Conservation (phyloP, 2,329 filamentous ascomycete genomes). For the Cladophialophora chaetospira region DNA sequence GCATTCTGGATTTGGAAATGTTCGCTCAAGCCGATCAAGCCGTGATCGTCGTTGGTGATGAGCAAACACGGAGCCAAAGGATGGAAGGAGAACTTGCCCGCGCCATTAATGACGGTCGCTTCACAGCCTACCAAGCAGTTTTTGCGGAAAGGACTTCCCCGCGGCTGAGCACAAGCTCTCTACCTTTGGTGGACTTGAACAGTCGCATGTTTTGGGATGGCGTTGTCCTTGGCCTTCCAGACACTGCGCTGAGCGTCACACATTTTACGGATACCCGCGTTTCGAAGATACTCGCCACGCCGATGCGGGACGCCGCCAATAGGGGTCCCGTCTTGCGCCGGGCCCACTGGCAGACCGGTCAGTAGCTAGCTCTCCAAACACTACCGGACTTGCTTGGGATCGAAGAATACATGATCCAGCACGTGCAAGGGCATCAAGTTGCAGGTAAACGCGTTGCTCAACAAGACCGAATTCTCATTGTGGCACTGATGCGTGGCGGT, state of each 20-base stretch:
- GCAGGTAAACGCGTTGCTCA: conserved; percentile 50
- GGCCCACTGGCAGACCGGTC: not conserved
- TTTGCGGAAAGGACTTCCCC: not conserved
- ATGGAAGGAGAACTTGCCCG: not conserved
- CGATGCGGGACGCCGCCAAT: not conserved
- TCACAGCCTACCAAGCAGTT: not conserved
- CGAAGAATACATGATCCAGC: conserved; percentile 51
- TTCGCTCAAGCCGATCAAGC: not conserved
- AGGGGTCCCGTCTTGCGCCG: not conserved
- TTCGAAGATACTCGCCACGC: not conserved
- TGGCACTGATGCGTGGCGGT: conserved; percentile 65
- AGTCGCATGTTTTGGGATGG: not conserved
- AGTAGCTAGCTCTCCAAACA: not conserved
- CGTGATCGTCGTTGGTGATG: not conserved
- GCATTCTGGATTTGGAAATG: not conserved
- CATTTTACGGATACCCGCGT: not conserved
- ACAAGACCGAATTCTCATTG: conserved; percentile 56
- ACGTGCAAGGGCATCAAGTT: conserved; percentile 54
- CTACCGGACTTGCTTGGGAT: conserved; percentile 48
- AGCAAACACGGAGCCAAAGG: not conserved
- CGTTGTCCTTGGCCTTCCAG: not conserved
- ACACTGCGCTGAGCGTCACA: not conserved
- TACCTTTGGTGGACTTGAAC: not conserved
- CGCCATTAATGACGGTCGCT: not conserved
- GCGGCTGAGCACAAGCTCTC: not conserved